These are phyloP conservation scores for Hyphopichia pseudoburtonii DNA, from an alignment of 1,139 yeast species.

Conservation along the genomic window DNA sequence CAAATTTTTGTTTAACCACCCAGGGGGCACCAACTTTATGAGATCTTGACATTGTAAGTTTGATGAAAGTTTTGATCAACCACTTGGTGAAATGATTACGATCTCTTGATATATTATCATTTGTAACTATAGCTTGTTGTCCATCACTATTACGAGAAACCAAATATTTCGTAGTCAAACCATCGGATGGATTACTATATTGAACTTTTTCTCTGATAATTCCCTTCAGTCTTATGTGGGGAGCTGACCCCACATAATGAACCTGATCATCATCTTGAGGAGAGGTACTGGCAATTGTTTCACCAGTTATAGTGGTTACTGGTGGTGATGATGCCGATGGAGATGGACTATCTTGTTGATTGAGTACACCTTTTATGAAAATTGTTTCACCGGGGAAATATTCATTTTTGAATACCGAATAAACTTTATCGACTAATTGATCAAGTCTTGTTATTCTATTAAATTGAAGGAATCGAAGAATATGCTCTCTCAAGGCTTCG, in stretches of 20 bases:
- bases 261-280: no score
- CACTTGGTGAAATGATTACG: constrained; percentile 87
- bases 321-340: background rate
- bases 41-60: constrained; percentile 78
- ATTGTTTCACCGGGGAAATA: constrained; percentile 92
- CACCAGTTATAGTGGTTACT: background rate
- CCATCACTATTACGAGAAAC: constrained; percentile 54
- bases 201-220: constrained; percentile 48
- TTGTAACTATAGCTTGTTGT: constrained; percentile 68
- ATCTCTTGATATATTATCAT: constrained; percentile 73
- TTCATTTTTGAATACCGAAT: constrained; percentile 71
- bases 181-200: constrained; percentile 58
- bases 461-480: constrained; percentile 79
- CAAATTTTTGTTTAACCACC: constrained; percentile 84
- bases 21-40: constrained; percentile 93
- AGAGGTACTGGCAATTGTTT: no score
- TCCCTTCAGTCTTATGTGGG: constrained; percentile 34
- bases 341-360: constrained; percentile 1
- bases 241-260: no score
- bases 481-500: constrained; percentile 87
- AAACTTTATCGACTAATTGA: constrained; percentile 81
- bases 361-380: constrained; percentile 48
- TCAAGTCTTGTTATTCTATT: constrained; percentile 84
- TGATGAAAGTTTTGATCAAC: constrained; percentile 84
- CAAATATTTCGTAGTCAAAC: constrained; percentile 59